Evolutionary conservation across 176 grass and related monocot genomes (phyloP).

Genomic region (Neostapfia colusana): DNA sequence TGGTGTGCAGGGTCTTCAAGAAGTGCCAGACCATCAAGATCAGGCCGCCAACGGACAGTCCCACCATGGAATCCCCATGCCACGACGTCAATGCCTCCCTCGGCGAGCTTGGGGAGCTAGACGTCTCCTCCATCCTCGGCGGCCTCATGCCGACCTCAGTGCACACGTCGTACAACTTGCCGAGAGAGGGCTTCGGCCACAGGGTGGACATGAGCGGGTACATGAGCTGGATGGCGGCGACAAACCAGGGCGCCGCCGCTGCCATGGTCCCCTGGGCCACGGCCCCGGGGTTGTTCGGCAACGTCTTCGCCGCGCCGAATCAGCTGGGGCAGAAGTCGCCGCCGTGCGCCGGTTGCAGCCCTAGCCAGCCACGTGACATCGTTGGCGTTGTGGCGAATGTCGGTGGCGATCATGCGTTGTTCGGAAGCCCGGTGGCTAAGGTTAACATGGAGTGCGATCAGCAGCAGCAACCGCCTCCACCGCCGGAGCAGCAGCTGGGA

Average conservation of each 20-base stretch:
- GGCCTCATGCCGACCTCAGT: slow-evolving; percentile 27
- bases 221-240: slow-evolving; percentile 64
- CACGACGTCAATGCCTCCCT: slow-evolving; percentile 45
- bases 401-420: slow-evolving; percentile 39
- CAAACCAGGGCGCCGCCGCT: slow-evolving; percentile 42
- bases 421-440: slow-evolving; percentile 41
- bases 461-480: slow-evolving; percentile 27
- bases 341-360: slow-evolving; percentile 45
- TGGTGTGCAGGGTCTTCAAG: slow-evolving; percentile 84
- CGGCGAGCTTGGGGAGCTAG: slow-evolving; percentile 66
- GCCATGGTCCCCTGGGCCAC: slow-evolving; percentile 55
- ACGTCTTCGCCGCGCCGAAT: slow-evolving; percentile 50
- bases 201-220: slow-evolving; percentile 65
- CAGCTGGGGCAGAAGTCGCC: slow-evolving; percentile 46
- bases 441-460: slow-evolving; percentile 52
- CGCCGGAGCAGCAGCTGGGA: slow-evolving; percentile 35
- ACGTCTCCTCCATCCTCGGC: slow-evolving; percentile 65
- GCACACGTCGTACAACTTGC: slow-evolving; percentile 21
- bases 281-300: slow-evolving; percentile 28
- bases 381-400: slow-evolving; percentile 25
- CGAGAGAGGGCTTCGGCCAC: slow-evolving; percentile 38
- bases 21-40: slow-evolving; percentile 55
- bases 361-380: slow-evolving; percentile 31
- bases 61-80: slow-evolving; percentile 51
- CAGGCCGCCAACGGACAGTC: slow-evolving; percentile 38